phyloP scores from a whole-genome alignment of 2,329 filamentous ascomycete species.

The Fusarium sp. region DNA sequence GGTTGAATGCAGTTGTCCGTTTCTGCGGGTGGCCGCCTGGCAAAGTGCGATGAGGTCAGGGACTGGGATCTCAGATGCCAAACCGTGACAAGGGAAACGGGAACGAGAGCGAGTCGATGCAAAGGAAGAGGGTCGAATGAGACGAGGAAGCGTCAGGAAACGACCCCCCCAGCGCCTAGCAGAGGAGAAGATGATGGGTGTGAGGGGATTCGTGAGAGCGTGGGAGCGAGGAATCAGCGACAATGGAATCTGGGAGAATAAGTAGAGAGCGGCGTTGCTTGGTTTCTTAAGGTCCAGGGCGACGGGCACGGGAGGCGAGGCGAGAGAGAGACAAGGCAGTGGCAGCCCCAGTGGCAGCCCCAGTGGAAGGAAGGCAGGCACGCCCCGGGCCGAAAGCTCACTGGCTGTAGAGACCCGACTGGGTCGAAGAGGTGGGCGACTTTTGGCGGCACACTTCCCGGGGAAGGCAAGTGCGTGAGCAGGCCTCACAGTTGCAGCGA shows the following conservation, averaged over 20 bases:
- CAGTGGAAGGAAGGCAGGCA: slow-evolving; percentile 23
- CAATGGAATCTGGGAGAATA: slow-evolving; percentile 40
- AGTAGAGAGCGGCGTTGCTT: slow-evolving; percentile 35
- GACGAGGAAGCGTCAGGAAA: slow-evolving; percentile 30
- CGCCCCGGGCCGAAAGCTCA: slow-evolving; percentile 7
- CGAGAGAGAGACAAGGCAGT: slow-evolving; percentile 30
- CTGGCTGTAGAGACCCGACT: slow-evolving; percentile 19
- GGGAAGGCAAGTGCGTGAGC: slow-evolving; percentile 33
- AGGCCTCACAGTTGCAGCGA: slow-evolving; percentile 25
- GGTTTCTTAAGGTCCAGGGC: slow-evolving; percentile 35
- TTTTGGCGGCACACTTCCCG: slow-evolving; percentile 30
- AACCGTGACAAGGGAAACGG: slow-evolving; percentile 25
- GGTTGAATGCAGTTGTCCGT: slow-evolving; percentile 31
- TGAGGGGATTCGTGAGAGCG: slow-evolving; percentile 28
- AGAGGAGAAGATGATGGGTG: slow-evolving; percentile 48
- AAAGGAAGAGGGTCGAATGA: slow-evolving; percentile 25
- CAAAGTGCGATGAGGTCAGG: slow-evolving; percentile 42
- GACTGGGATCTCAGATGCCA: slow-evolving; percentile 42
- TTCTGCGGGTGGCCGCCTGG: slow-evolving; percentile 38
- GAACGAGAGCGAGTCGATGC: slow-evolving; percentile 19
- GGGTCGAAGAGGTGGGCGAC: slow-evolving; percentile 19
- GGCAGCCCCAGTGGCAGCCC: not conserved
- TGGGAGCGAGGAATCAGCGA: slow-evolving; percentile 30
- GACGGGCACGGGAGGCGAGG: slow-evolving; percentile 31
- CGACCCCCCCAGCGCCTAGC: slow-evolving; percentile 48